These are phyloP conservation scores for Alternaria burnsii DNA, from an alignment of 2,329 filamentous ascomycete species.

Conservation along the genomic window DNA sequence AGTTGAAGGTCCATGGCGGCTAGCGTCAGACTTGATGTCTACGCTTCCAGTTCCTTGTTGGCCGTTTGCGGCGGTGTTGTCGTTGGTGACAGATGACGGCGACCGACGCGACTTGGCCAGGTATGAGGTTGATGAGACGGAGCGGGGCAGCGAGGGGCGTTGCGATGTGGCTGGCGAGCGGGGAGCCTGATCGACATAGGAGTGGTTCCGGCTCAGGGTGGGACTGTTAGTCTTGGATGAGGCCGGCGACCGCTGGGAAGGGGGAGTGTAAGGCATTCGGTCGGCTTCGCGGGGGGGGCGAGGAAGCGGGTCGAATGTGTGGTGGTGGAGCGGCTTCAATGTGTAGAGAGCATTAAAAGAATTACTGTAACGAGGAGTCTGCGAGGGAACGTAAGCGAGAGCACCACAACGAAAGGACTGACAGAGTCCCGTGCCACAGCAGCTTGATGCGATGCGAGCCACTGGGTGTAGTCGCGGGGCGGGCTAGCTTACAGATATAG, in stretches of 20 bases:
- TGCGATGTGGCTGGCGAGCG: slow-evolving; percentile 45
- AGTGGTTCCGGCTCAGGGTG: slow-evolving; percentile 60
- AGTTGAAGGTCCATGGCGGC: slow-evolving; percentile 34
- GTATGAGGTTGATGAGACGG: slow-evolving; percentile 67
- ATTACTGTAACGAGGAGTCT: slow-evolving; percentile 31
- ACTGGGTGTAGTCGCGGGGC: not conserved
- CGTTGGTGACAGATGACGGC: slow-evolving; percentile 56
- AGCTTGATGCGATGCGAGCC: not conserved
- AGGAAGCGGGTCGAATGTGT: slow-evolving; percentile 44
- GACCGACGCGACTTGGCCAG: slow-evolving; percentile 68
- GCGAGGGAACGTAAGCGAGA: slow-evolving; percentile 17
- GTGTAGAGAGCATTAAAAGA: slow-evolving; percentile 55
- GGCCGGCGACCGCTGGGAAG: slow-evolving; percentile 70
- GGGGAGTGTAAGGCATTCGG: slow-evolving; percentile 89
- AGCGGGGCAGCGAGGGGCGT: slow-evolving; percentile 62
- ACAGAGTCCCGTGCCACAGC: not conserved
- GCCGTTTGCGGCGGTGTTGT: slow-evolving; percentile 44
- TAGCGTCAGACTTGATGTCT: slow-evolving; percentile 30
- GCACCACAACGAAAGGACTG: slow-evolving; percentile 5
- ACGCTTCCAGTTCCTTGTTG: slow-evolving; percentile 33
- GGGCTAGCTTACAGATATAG: slow-evolving; percentile 28
- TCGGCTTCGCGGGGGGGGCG: slow-evolving; percentile 47
- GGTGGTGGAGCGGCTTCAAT: slow-evolving; percentile 42
- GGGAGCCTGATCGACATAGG: slow-evolving; percentile 55
- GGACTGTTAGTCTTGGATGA: slow-evolving; percentile 64